Percentiles rank a stretch among this genome's conserved stretches.
Conservation (phyloP, 1,284 basidiomycete genomes). For the Wallemia ichthyophaga region DNA sequence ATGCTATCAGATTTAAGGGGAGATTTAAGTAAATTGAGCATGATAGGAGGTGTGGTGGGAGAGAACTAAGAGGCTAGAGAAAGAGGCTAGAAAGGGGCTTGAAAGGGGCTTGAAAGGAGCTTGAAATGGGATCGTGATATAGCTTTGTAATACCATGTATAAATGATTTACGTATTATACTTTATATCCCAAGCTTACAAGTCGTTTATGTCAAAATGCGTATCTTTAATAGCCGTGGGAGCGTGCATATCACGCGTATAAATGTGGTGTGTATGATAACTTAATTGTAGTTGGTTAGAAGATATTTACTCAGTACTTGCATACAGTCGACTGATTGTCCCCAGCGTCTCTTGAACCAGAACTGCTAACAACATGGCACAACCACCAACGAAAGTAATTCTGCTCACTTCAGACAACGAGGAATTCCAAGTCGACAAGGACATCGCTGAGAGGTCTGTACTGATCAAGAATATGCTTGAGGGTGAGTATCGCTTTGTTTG, state of each 20-base stretch:
- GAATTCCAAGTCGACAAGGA: constrained; percentile 78
- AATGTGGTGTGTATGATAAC: too few species aligned
- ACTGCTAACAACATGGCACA: neutral
- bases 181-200: too few species aligned
- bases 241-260: too few species aligned
- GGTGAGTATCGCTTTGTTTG: constrained; percentile 23
- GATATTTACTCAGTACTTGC: too few species aligned
- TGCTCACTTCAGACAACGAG: constrained; percentile 50
- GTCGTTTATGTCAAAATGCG: too few species aligned
- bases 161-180: too few species aligned
- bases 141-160: too few species aligned
- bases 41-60: neutral
- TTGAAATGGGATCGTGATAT: too few species aligned
- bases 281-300: neutral
- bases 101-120: too few species aligned
- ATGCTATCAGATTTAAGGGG: neutral
- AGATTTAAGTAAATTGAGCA: neutral
- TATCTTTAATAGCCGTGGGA: too few species aligned
- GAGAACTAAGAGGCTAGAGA: too few species aligned
- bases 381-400: neutral
- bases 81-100: neutral
- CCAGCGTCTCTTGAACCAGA: neutral
- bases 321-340: too few species aligned
- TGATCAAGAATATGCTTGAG: constrained; percentile 99
- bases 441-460: constrained; percentile 73